Conservation (phyloP, 106 monocot genomes). For the Allium cepa region DNA sequence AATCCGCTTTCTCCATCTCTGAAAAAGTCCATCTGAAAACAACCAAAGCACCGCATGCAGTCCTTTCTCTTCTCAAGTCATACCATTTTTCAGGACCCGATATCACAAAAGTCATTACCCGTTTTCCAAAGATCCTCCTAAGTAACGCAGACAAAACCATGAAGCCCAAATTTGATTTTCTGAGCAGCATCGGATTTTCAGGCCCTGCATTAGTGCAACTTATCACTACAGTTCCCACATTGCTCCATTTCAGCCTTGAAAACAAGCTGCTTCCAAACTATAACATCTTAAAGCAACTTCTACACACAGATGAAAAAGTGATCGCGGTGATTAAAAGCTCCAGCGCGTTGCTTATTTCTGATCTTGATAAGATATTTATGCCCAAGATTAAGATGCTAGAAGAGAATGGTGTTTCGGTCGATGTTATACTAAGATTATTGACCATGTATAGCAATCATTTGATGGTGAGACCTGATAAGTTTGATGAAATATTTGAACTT, state of each 20-base stretch:
- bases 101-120: conserved; percentile 23
- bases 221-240: conserved; percentile 3
- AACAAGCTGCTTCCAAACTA: conserved; percentile 5
- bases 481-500: neutral
- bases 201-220: conserved; percentile 5
- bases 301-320: conserved; percentile 4
- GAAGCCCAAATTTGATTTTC: conserved; percentile 45
- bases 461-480: neutral
- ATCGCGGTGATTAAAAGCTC: conserved; percentile 1
- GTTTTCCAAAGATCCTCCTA: conserved; percentile 21
- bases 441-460: neutral
- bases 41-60: conserved; percentile 18
- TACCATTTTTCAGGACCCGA: conserved; percentile 27
- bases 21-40: conserved; percentile 20
- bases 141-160: conserved; percentile 18
- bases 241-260: conserved; percentile 15
- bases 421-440: conserved; percentile 6
- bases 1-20: conserved; percentile 15
- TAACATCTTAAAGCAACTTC: conserved; percentile 6
- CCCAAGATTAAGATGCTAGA: conserved; percentile 7
- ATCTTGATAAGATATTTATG: conserved; percentile 4
- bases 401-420: conserved; percentile 6
- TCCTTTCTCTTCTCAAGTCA: conserved; percentile 22
- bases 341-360: conserved; percentile 2
- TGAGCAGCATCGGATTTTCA: conserved; percentile 18